Evolutionary conservation across 331 rosid genomes (phyloP), one percentile per base, ranked within the genome.

Genomic region (Malus hybrid): DNA sequence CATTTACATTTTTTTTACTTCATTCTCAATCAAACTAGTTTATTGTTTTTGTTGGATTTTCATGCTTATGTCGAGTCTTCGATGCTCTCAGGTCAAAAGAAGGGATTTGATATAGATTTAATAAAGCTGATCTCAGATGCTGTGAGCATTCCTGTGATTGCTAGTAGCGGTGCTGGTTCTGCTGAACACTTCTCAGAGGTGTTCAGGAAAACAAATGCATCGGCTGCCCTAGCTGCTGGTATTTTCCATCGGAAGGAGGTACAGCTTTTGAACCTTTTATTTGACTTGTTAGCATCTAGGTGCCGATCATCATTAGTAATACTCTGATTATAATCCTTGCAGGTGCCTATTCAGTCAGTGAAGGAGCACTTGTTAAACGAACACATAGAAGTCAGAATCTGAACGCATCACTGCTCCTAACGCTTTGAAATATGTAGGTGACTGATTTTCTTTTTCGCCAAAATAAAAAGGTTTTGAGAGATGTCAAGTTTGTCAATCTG

Each of bases 171-270:
- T 44, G 99, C 99, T 26, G 98, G 97, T 14, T 30, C 72, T 75
- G 83, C 80, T 62, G 82, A 82, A 61, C 97, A 95, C 89, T 95
- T 95, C 72, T 85, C 93, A 13, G 96, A 90, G 63, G 99, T 95
- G 67, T 88, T 95, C 63, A 10, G 32, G 44, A 83, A 82, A 81
- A 89, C 97, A 12, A 86, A 85, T 75, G 97, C 97, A 12, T 95
- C 99, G 28, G 93, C 97, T 6, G 96, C 97, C 20, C 97, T 90
- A 79, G 99, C 97, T 32, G 96, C 99, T 3, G 97, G 97, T 68
- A 95, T 95, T 81, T 95, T 95, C 78, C 99, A 95, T 60, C 87
- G 97, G 66, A 92, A 95, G 66, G 97, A 92, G 97, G 97, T 92
- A 87, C 61, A 10, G 2, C 52, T 57, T 22, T 19, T 61, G 28